A percentile compares a stretch with the other conserved stretches of the same genome.
phyloP scores from a whole-genome alignment of 495 filamentous ascomycete species.

The Podospora didyma region DNA sequence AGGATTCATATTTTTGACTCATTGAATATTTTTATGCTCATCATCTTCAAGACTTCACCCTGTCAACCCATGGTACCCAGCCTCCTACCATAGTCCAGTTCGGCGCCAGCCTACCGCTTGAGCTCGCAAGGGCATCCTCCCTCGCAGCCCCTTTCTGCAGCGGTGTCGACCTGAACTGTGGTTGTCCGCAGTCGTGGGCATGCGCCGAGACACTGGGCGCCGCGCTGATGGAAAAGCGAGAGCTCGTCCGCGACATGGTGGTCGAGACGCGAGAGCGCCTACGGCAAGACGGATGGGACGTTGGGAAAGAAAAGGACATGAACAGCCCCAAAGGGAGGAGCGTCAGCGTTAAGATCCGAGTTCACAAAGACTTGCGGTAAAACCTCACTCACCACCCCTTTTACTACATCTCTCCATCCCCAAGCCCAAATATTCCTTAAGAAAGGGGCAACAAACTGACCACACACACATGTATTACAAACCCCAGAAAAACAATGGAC shows the following conservation, averaged over 20 bases:
- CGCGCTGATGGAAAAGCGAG: slow-evolving; percentile 56
- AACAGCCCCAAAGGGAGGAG: slow-evolving; percentile 32
- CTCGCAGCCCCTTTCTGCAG: slow-evolving; percentile 56
- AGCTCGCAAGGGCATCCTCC: slow-evolving; percentile 57
- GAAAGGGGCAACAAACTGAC: neutral
- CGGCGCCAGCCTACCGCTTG: slow-evolving; percentile 50
- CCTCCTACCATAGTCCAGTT: slow-evolving; percentile 61
- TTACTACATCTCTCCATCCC: neutral
- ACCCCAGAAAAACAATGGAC: slow-evolving; percentile 39
- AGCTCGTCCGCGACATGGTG: slow-evolving; percentile 58
- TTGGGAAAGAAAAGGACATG: slow-evolving; percentile 31
- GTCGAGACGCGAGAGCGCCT: slow-evolving; percentile 43
- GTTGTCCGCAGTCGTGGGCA: slow-evolving; percentile 67
- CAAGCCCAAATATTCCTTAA: neutral
- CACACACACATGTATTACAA: neutral
- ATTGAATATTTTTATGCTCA: neutral
- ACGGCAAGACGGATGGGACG: slow-evolving; percentile 39
- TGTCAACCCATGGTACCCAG: slow-evolving; percentile 40
- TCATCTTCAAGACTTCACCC: slow-evolving; percentile 28
- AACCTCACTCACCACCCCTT: neutral
- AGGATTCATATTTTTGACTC: neutral
- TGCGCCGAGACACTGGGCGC: slow-evolving; percentile 59
- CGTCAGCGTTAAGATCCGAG: slow-evolving; percentile 63
- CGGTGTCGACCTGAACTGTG: slow-evolving; percentile 66
- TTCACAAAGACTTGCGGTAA: slow-evolving; percentile 55